Conservation (phyloP, 768 basidiomycete genomes). For the Hygrophoropsis aurantiaca region DNA sequence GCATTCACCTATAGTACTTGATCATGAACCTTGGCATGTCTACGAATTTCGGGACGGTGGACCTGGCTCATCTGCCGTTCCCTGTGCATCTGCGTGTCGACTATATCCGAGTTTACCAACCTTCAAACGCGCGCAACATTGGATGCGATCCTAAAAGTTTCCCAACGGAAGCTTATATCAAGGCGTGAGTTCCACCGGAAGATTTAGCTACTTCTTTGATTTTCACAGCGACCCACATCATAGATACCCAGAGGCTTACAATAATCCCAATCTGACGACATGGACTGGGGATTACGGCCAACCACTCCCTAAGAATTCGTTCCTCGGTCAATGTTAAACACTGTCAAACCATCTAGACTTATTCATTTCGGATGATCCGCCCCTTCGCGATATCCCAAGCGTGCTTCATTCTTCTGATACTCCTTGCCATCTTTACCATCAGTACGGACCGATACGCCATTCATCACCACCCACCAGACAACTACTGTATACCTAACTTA, state of each 20-base stretch:
- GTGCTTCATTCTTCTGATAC: no score
- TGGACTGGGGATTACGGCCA: slow-evolving; percentile 46
- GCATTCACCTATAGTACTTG: slow-evolving; percentile 40
- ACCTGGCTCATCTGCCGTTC: slow-evolving; percentile 51
- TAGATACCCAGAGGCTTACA: slow-evolving; percentile 69
- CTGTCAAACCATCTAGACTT: not conserved
- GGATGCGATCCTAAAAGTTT: slow-evolving; percentile 69
- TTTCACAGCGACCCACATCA: not conserved
- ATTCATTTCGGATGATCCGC: no score
- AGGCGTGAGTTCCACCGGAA: slow-evolving; percentile 40
- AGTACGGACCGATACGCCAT: no score
- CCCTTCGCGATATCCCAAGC: no score
- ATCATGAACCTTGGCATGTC: slow-evolving; percentile 62
- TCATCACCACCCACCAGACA: no score
- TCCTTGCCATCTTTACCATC: no score
- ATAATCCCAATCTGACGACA: slow-evolving; percentile 51
- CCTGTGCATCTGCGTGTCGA: slow-evolving; percentile 51
- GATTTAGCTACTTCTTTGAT: not conserved
- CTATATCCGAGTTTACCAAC: slow-evolving; percentile 74
- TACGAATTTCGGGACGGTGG: slow-evolving; percentile 56
- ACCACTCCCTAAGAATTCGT: slow-evolving; percentile 49
- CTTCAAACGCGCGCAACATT: slow-evolving; percentile 56
- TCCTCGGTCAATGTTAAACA: slow-evolving; percentile 41
- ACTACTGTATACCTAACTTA: no score
- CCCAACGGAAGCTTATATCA: slow-evolving; percentile 75